phyloP scores from a whole-genome alignment of 1,139 yeast species.

The Yamadazyma atlantica region DNA sequence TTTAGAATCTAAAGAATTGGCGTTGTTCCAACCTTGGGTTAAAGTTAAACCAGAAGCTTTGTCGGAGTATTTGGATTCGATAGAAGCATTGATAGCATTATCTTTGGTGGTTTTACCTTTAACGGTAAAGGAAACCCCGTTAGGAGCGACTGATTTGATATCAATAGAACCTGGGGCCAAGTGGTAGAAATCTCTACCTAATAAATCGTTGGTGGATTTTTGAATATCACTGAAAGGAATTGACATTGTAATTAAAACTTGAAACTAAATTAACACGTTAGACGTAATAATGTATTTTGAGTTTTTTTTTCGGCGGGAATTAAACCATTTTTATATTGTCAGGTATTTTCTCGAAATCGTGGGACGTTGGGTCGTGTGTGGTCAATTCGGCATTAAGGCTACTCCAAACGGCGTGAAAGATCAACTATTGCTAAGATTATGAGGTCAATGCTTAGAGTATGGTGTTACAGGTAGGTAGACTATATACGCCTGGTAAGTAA shows the following conservation, averaged over 20 bases:
- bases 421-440: too few species aligned
- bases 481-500: too few species aligned
- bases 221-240: slow-evolving; percentile 86
- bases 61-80: slow-evolving; percentile 93
- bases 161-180: slow-evolving; percentile 83
- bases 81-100: slow-evolving; percentile 81
- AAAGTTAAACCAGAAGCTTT: slow-evolving; percentile 89
- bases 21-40: slow-evolving; percentile 97
- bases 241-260: slow-evolving; percentile 12
- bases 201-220: slow-evolving; percentile 85
- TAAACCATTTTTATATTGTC: slow-evolving; percentile 1
- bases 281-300: not conserved
- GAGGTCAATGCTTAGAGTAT: too few species aligned
- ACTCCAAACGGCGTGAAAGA: not conserved
- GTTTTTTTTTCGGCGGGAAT: slow-evolving; percentile 1
- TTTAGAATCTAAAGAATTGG: slow-evolving; percentile 90
- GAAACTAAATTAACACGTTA: not conserved
- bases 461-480: too few species aligned
- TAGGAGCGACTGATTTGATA: slow-evolving; percentile 91
- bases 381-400: not conserved
- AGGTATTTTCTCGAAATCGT: slow-evolving; percentile 1
- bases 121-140: slow-evolving; percentile 92
- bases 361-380: slow-evolving; percentile 1
- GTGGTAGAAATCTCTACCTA: slow-evolving; percentile 93
- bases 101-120: slow-evolving; percentile 89